These are phyloP conservation scores for Psidium friedrichsthalianum DNA, from an alignment of 345 rosid species.

Conservation along the genomic window DNA sequence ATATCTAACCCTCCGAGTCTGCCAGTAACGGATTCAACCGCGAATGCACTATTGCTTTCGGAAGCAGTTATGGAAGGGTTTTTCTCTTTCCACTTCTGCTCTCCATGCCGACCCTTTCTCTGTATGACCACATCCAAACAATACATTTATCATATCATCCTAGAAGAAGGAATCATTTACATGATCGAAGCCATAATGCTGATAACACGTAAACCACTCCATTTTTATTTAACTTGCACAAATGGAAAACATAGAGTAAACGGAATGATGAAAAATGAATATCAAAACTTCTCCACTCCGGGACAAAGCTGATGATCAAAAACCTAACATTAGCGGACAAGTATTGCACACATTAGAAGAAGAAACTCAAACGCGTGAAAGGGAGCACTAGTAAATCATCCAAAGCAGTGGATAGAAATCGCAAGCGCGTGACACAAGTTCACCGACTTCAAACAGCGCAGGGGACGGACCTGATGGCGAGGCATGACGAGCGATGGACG, in stretches of 20 bases:
- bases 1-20: constrained; percentile 40
- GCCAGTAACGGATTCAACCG: constrained; percentile 20
- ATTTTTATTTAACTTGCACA: neutral
- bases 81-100: constrained; percentile 23
- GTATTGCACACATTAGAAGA: neutral
- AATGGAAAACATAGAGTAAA: neutral
- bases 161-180: no score
- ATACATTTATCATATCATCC: neutral
- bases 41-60: constrained; percentile 2
- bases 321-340: neutral
- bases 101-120: constrained; percentile 16
- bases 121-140: constrained; percentile 1
- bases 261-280: neutral
- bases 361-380: neutral
- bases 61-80: constrained; percentile 11
- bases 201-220: neutral
- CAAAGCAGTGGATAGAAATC: neutral
- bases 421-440: neutral
- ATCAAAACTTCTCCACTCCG: neutral
- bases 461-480: neutral
- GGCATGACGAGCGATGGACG: constrained; percentile 18
- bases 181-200: neutral
- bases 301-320: neutral
- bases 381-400: neutral
- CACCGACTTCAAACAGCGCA: neutral